Percentiles rank a stretch among this genome's conserved stretches.
These are phyloP conservation scores for Magnolia changhungtana DNA, from an alignment of 164 flowering plant genomes.

Conservation along the genomic window DNA sequence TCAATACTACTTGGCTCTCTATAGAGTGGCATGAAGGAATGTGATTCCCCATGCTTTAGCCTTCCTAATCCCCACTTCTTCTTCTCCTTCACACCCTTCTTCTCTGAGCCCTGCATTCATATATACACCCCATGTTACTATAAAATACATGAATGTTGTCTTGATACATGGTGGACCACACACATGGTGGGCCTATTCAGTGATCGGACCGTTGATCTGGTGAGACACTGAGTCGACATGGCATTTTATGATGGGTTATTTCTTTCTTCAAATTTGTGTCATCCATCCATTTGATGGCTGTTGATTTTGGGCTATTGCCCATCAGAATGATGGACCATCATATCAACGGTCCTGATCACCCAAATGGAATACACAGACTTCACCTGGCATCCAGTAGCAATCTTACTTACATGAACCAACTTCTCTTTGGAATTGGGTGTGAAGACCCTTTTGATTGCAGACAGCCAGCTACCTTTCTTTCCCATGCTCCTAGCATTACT, in stretches of 20 bases:
- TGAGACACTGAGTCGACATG: too few species aligned
- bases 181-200: too few species aligned
- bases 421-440: conserved; percentile 66
- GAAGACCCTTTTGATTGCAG: conserved; percentile 84
- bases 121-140: not conserved
- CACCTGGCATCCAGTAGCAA: too few species aligned
- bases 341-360: too few species aligned
- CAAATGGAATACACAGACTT: too few species aligned
- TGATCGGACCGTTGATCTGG: too few species aligned
- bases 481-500: conserved; percentile 65
- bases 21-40: conserved; percentile 72
- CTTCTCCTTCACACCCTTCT: conserved; percentile 49
- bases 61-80: conserved; percentile 57
- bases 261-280: too few species aligned
- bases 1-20: conserved; percentile 93
- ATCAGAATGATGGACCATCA: too few species aligned
- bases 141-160: too few species aligned
- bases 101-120: conserved; percentile 52
- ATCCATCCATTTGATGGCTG: too few species aligned
- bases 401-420: conserved; percentile 43
- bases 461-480: conserved; percentile 80
- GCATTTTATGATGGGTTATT: not conserved
- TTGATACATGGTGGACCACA: too few species aligned
- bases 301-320: too few species aligned
- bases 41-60: conserved; percentile 51